A percentile compares a stretch with the other conserved stretches of the same genome.
Evolutionary conservation across 352 stramenopile species (phyloP).

Genomic region (Pythium dissotocum): DNA sequence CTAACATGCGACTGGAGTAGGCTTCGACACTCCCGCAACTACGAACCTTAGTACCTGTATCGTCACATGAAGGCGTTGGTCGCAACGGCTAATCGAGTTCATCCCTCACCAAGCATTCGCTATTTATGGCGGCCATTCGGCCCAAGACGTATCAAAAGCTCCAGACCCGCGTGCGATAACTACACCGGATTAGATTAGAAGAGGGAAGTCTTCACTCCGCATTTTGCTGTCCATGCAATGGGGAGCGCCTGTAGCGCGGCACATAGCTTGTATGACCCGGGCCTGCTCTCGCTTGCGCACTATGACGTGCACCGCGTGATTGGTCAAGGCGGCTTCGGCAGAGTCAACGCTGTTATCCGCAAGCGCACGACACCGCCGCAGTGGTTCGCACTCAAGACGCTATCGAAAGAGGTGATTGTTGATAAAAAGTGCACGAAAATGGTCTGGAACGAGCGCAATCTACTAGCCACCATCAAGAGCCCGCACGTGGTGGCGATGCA

Average conservation of each 20-base stretch:
- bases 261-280: constrained; percentile 33
- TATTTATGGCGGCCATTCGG: background rate
- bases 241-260: constrained; percentile 43
- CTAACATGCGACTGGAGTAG: no score
- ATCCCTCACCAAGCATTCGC: no score
- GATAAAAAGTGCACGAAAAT: constrained; percentile 65
- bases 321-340: constrained; percentile 70
- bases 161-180: background rate
- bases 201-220: background rate
- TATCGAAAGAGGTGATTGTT: constrained; percentile 59
- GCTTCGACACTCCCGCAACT: no score
- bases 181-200: background rate
- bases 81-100: no score
- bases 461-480: constrained; percentile 51
- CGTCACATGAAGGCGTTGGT: no score
- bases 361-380: constrained; percentile 49
- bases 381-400: constrained; percentile 76
- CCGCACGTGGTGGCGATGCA: constrained; percentile 64
- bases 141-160: background rate
- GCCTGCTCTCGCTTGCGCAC: constrained; percentile 51
- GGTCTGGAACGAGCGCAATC: constrained; percentile 79
- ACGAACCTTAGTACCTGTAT: no score
- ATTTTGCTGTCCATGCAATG: constrained; percentile 27
- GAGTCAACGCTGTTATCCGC: constrained; percentile 72
- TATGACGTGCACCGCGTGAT: constrained; percentile 73